Evolutionary conservation across 805 yeast species (phyloP).

Genomic region (Candida maris): DNA sequence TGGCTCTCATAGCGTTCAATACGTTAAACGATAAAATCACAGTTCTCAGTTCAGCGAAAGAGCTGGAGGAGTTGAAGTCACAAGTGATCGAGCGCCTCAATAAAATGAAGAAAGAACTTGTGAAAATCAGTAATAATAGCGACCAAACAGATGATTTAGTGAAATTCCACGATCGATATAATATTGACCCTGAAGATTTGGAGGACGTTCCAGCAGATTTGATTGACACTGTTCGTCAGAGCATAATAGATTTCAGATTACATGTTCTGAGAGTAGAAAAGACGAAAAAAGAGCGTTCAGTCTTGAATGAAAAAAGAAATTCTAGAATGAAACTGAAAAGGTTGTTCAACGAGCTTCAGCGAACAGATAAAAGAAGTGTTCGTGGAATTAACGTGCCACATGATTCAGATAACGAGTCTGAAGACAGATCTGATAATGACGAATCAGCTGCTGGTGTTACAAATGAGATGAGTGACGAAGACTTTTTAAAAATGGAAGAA

Average conservation of each 20-base stretch:
- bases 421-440: constrained; percentile 27
- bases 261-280: constrained; percentile 51
- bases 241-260: constrained; percentile 54
- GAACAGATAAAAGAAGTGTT: constrained; percentile 13
- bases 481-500: constrained; percentile 18
- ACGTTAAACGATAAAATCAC: constrained; percentile 8
- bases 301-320: constrained; percentile 44
- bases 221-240: constrained; percentile 48
- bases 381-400: constrained; percentile 20
- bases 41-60: background rate
- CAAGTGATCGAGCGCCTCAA: background rate
- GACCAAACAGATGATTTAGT: constrained; percentile 12
- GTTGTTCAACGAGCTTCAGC: constrained; percentile 31
- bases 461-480: constrained; percentile 20
- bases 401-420: constrained; percentile 29
- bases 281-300: constrained; percentile 46
- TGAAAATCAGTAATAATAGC: background rate
- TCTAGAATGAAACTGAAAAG: constrained; percentile 46
- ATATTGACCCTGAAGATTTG: constrained; percentile 54
- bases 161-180: constrained; percentile 32
- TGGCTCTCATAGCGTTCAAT: constrained; percentile 8
- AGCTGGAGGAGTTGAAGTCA: constrained; percentile 1
- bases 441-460: constrained; percentile 19
- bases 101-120: constrained; percentile 1
- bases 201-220: constrained; percentile 53